Base-by-base conservation (phyloP, 345 rosid genomes). In the Rhodamnia argentea region DNA sequence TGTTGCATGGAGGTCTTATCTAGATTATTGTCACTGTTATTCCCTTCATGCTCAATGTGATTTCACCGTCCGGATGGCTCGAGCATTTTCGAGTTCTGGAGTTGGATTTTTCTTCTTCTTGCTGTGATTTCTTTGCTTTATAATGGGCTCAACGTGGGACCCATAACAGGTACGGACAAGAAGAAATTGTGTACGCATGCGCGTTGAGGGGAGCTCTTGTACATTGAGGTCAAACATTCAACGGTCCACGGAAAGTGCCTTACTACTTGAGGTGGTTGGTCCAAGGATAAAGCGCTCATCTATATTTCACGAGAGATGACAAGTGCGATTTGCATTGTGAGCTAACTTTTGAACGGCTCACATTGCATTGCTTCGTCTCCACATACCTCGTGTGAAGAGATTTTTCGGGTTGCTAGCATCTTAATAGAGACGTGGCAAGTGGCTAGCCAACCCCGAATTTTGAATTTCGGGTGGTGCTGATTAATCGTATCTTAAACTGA, bases 371-470 rank as follows among this genome's bases (percentile, higher is more conserved):
- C 12, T 16, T 64, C 40, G 29, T 32, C 2, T 1, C 20, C 6
- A 1, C 13, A 4, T 64, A 18, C 44, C 47, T 16, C 12, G 24
- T 10, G 44, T 32, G 78, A 70, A 70, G 44, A 7, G 47, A 16
- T 18, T 9, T 70, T 32, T 70, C 2, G 44, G 5, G 44, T 5
- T 11, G 32, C 29, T 11, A 26, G 16, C 15, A 26, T 58, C 16
- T 26, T 26, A 58, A 1, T 3, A 0, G 5, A 11, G 60, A 10
- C 13, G 10, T 29, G 1, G 3, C 3, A 37, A 37, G 40, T 37
- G 40, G 40, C 40, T 37, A 37, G 22, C 10, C 42, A 29, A 16
- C 5, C 1, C 32, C 0, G 12, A 62, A 4, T 14, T 32, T 64
- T 2, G 7, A 32, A 64, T 64, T 12, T 32, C 23, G 40, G 1